A percentile compares a stretch with the other conserved stretches of the same genome.
These are phyloP conservation scores for Entelexis paramagnoliae DNA, from an alignment of 1,139 yeast species.

Conservation along the genomic window DNA sequence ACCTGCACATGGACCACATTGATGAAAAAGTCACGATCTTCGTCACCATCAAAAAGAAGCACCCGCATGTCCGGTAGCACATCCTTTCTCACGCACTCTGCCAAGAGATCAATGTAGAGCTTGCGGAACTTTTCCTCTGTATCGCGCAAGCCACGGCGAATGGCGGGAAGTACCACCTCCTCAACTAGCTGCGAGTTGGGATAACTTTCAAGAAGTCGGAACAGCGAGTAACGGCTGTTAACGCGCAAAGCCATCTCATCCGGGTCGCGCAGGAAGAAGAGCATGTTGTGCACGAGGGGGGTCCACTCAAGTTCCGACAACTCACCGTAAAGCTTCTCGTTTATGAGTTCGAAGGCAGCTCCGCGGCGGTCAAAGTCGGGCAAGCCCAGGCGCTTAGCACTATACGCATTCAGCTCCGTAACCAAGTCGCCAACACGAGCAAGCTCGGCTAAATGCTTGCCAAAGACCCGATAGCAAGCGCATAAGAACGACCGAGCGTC, in stretches of 20 bases:
- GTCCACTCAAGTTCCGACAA: conserved; percentile 60
- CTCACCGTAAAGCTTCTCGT: conserved; percentile 41
- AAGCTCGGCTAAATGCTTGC: conserved; percentile 41
- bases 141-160: conserved; percentile 60
- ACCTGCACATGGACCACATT: conserved; percentile 77
- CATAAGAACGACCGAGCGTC: conserved; percentile 54
- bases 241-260: conserved; percentile 74
- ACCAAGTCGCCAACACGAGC: conserved; percentile 43
- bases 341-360: conserved; percentile 54
- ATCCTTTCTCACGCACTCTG: conserved; percentile 18
- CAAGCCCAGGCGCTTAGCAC: conserved; percentile 52
- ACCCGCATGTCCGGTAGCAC: conserved; percentile 28
- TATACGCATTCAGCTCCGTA: conserved; percentile 58
- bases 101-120: conserved; percentile 46
- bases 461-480: conserved; percentile 41
- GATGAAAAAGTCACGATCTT: conserved; percentile 73
- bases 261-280: conserved; percentile 65
- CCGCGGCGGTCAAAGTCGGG: conserved; percentile 72
- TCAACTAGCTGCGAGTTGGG: conserved; percentile 38
- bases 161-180: conserved; percentile 50
- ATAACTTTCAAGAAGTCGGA: conserved; percentile 53
- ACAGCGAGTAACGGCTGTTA: conserved; percentile 59
- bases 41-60: conserved; percentile 57
- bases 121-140: conserved; percentile 52
- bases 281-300: conserved; percentile 58